Conservation (phyloP, 495 filamentous ascomycete genomes). For the Penicillium maclennaniae region DNA sequence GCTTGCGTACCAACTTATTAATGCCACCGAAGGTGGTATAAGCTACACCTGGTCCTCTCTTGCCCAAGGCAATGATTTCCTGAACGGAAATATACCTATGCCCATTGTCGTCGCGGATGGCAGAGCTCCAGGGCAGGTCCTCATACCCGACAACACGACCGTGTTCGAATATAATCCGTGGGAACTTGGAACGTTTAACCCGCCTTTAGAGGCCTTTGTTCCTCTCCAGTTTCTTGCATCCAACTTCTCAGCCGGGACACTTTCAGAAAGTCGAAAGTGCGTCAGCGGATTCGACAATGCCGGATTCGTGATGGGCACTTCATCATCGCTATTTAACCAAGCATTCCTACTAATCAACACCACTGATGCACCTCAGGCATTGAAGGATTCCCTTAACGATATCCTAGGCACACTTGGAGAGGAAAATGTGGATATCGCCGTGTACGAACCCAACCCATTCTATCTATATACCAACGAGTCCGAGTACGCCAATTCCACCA, state of each 20-base stretch:
- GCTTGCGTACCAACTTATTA: slow-evolving; percentile 79
- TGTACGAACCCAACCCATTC: slow-evolving; percentile 84
- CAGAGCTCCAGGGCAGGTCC: slow-evolving; percentile 58
- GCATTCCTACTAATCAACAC: slow-evolving; percentile 58
- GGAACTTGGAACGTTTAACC: slow-evolving; percentile 83
- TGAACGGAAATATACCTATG: slow-evolving; percentile 68
- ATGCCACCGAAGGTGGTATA: slow-evolving; percentile 71
- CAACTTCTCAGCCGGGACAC: slow-evolving; percentile 66
- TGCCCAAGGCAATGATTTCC: slow-evolving; percentile 61
- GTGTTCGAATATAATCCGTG: slow-evolving; percentile 84
- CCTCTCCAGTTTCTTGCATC: slow-evolving; percentile 75
- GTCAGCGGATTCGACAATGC: slow-evolving; percentile 79
- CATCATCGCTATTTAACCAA: slow-evolving; percentile 84
- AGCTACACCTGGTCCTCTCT: slow-evolving; percentile 90
- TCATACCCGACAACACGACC: slow-evolving; percentile 73
- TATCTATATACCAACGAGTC: slow-evolving; percentile 64
- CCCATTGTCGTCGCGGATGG: slow-evolving; percentile 78
- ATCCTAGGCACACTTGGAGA: slow-evolving; percentile 53
- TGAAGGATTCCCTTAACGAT: slow-evolving; percentile 46
- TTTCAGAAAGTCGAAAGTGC: slow-evolving; percentile 57
- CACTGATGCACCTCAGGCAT: slow-evolving; percentile 49
- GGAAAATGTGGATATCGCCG: slow-evolving; percentile 71
- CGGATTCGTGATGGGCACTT: slow-evolving; percentile 86
- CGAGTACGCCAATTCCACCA: slow-evolving; percentile 45
- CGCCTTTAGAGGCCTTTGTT: slow-evolving; percentile 73